A percentile compares a stretch with the other conserved stretches of the same genome.
Conservation (phyloP, 2,329 filamentous ascomycete species). For the Hyphodiscus sp. region DNA sequence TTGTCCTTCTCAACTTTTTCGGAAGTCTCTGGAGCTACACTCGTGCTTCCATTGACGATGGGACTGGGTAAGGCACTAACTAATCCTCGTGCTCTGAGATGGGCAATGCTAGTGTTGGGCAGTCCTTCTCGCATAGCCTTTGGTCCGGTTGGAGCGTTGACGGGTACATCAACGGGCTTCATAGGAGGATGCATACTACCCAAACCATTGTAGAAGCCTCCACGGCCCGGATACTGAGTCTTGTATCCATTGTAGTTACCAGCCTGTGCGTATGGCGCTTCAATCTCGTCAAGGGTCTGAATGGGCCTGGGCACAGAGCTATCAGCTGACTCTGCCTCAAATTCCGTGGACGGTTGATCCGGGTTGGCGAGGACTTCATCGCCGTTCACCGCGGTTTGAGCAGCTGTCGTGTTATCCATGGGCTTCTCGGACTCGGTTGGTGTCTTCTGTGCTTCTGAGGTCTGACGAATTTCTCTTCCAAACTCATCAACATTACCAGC, state of each 20-base stretch:
- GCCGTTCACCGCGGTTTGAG: background rate
- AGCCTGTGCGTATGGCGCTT: constrained; percentile 1
- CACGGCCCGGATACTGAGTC: background rate
- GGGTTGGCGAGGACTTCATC: background rate
- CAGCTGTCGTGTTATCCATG: background rate
- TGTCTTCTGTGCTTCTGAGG: constrained; percentile 17
- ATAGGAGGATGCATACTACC: constrained; percentile 30
- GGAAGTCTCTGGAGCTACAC: constrained; percentile 21
- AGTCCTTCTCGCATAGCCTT: constrained; percentile 90
- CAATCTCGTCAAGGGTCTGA: constrained; percentile 28
- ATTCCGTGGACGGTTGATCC: constrained; percentile 6
- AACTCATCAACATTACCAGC: constrained; percentile 30
- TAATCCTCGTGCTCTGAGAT: constrained; percentile 42
- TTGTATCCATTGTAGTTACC: background rate
- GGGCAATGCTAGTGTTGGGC: constrained; percentile 71
- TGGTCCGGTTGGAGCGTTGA: constrained; percentile 82
- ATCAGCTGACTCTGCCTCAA: constrained; percentile 6
- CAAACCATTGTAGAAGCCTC: constrained; percentile 41
- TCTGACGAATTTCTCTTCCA: constrained; percentile 30
- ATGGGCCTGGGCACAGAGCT: constrained; percentile 24
- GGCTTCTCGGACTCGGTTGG: constrained; percentile 9
- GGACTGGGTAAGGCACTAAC: constrained; percentile 29
- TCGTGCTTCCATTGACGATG: constrained; percentile 21
- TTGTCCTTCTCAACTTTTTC: constrained; percentile 19
- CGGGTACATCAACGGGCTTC: constrained; percentile 38